Evolutionary conservation across 1,139 yeast species (phyloP), one percentile per base, ranked within the genome.

Genomic region (Diutina rugosa): DNA sequence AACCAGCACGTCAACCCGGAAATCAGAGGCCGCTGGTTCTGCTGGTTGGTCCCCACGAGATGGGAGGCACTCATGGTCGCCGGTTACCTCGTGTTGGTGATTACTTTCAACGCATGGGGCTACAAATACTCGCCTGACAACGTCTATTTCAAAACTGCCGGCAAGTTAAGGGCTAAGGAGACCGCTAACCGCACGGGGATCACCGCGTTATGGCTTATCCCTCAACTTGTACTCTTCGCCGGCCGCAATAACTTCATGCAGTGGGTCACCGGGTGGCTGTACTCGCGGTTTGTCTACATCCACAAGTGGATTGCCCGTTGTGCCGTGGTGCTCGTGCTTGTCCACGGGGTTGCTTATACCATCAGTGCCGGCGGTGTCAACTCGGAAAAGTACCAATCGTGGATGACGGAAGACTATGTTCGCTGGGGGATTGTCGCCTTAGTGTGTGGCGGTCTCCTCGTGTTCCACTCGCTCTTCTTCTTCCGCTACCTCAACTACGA

Each of bases 211-310:
- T 75, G 77, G 30, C 69, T 79, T 59, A 64, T 79, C 62, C 87
- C 87, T 0, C 69, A 85, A 21, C 60, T 69, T 10, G 70, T 78
- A 9, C 84, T 81, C 66, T 62, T 79, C 12, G 64, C 74, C 2
- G 66, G 88, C 5, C 71, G 90, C 62, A 83, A 78, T 66, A 84
- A 84, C 64, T 67, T 84, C 56, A 65, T 84, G 46, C 77, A 80
- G 59, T 72, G 75, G 70, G 55, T 81, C 6, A 83, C 89, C 0
- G 80, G 86, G 28, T 84, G 58, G 72, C 76, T 51, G 57, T 77
- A 10, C 70, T 80, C 21, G 70, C 80, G 54, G 60, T 72, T 57
- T 67, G 73, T 16, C 67, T 74, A 44, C 71, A 76, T 80, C 73
- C 65, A 67, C 70, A 58, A 65, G 72, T 64, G 73, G 74, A 55